Conservation (phyloP, 257 asterid species). For the Parsonsia alboflavescens region DNA sequence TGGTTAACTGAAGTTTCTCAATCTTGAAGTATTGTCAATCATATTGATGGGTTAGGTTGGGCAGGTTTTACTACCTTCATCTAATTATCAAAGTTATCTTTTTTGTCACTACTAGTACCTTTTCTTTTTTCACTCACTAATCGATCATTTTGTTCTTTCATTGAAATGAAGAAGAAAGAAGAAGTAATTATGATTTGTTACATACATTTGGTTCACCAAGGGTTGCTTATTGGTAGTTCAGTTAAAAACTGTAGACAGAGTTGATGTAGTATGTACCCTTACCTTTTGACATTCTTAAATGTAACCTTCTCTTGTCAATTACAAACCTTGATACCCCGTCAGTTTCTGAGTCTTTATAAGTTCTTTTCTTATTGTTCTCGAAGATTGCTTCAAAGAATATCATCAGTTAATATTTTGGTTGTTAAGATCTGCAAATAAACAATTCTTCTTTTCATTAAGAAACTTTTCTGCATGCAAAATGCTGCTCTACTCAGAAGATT, state of each 20-base stretch:
- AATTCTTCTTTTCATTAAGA: not conserved
- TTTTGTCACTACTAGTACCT: not conserved
- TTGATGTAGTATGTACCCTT: not conserved
- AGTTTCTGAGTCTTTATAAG: not conserved
- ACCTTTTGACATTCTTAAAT: not conserved
- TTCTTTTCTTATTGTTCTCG: not conserved
- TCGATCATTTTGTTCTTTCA: not conserved
- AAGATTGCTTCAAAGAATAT: constrained; percentile 1
- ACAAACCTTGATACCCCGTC: not conserved
- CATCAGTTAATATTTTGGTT: not conserved
- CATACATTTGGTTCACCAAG: not conserved
- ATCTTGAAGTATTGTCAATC: not conserved
- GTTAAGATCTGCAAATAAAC: not conserved
- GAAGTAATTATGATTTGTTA: not conserved
- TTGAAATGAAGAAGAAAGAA: not conserved
- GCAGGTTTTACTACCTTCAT: not conserved
- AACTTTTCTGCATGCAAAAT: not conserved
- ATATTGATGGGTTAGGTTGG: not conserved
- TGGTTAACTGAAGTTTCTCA: not conserved
- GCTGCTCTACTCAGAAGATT: not conserved
- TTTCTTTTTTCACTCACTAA: not conserved
- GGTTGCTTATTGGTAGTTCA: not conserved
- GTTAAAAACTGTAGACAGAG: not conserved
- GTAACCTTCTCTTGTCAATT: not conserved
- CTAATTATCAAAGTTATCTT: not conserved